These are phyloP conservation scores for Teratosphaeria pseudoeucalypti DNA, from an alignment of 2,329 filamentous ascomycete genomes.

Conservation along the genomic window DNA sequence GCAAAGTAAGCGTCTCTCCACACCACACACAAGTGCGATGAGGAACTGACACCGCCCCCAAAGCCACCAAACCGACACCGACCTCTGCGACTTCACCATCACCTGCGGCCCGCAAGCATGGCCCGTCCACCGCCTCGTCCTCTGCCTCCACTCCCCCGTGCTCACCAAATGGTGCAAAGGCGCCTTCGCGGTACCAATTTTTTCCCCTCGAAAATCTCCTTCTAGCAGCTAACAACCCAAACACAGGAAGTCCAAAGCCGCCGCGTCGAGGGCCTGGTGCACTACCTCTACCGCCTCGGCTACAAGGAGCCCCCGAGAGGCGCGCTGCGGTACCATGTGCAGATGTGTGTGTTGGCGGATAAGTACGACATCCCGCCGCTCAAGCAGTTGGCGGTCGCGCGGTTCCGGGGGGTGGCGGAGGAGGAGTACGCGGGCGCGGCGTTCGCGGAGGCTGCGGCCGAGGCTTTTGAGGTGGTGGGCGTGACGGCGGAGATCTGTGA, in stretches of 20 bases:
- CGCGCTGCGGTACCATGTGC: not conserved
- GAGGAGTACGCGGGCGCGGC: not conserved
- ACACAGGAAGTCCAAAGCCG: not conserved
- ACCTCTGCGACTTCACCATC: constrained; percentile 9
- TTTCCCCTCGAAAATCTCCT: not conserved
- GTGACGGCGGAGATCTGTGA: not conserved
- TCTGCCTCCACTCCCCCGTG: constrained; percentile 12
- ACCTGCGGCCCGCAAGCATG: constrained; percentile 5
- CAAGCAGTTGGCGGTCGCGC: not conserved
- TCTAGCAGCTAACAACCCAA: not conserved
- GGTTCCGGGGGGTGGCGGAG: not conserved
- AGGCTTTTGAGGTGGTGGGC: not conserved
- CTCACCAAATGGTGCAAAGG: constrained; percentile 5
- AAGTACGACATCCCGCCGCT: constrained; percentile 1
- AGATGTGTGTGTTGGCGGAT: constrained; percentile 1
- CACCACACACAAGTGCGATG: not conserved
- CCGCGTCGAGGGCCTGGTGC: not conserved
- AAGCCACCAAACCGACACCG: not conserved
- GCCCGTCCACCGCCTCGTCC: constrained; percentile 10
- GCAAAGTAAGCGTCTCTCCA: not conserved
- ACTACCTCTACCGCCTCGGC: not conserved
- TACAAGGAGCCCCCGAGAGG: not conserved
- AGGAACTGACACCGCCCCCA: not conserved
- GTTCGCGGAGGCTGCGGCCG: not conserved
- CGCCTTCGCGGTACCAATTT: not conserved